A percentile compares a stretch with the other conserved stretches of the same genome.
phyloP scores from a whole-genome alignment of 345 rosid genomes.

The Gossypioides kirkii region DNA sequence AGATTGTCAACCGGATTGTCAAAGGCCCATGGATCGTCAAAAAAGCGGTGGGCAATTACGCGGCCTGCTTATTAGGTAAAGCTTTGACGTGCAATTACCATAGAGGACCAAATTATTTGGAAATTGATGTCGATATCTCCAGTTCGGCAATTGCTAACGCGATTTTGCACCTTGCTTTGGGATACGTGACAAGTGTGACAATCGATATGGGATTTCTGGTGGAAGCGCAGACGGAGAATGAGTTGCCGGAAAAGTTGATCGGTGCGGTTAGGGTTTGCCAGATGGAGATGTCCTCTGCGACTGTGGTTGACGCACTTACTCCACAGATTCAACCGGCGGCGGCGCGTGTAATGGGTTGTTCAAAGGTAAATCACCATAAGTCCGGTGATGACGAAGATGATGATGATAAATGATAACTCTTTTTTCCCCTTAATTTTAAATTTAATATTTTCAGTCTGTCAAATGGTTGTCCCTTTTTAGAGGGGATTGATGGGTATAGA shows the following conservation, averaged over 20 bases:
- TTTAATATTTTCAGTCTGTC: neutral
- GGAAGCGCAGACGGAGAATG: slow-evolving; percentile 73
- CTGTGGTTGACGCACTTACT: slow-evolving; percentile 30
- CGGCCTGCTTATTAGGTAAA: slow-evolving; percentile 78
- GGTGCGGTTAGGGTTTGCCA: slow-evolving; percentile 90
- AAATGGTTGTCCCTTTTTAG: neutral
- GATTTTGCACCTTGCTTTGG: slow-evolving; percentile 68
- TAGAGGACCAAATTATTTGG: slow-evolving; percentile 69
- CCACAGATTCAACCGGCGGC: slow-evolving; percentile 14
- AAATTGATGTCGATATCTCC: slow-evolving; percentile 80
- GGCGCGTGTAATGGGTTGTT: slow-evolving; percentile 41
- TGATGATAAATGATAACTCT: neutral
- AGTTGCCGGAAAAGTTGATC: slow-evolving; percentile 74
- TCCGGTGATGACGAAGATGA: slow-evolving; percentile 29
- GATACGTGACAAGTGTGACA: slow-evolving; percentile 71
- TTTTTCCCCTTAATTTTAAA: neutral
- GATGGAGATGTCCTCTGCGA: slow-evolving; percentile 85
- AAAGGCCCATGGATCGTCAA: slow-evolving; percentile 93
- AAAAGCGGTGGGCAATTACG: slow-evolving; percentile 66
- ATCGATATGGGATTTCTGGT: slow-evolving; percentile 88
- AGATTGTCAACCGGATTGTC: slow-evolving; percentile 84
- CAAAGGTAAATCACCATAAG: slow-evolving; percentile 61
- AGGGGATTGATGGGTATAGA: slow-evolving; percentile 21
- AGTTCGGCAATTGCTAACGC: slow-evolving; percentile 78
- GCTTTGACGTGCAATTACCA: slow-evolving; percentile 77